phyloP scores from a whole-genome alignment of 1,139 yeast genomes.

The Torulaspora globosa region DNA sequence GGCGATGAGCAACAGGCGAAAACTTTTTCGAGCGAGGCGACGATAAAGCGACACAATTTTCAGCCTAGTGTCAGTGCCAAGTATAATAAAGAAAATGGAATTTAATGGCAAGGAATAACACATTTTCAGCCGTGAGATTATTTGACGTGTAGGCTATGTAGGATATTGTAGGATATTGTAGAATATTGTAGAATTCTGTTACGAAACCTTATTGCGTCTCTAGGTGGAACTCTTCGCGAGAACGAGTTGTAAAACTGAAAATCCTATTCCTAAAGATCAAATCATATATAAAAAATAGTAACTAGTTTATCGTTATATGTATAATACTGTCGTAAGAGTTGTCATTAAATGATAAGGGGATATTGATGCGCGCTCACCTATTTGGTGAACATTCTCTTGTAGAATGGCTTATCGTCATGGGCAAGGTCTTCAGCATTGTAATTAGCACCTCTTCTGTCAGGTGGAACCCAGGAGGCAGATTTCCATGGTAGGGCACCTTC shows the following conservation, averaged over 20 bases:
- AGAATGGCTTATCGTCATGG: slow-evolving; percentile 21
- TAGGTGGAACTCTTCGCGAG: too few species aligned
- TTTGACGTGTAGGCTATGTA: too few species aligned
- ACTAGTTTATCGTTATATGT: slow-evolving; percentile 1
- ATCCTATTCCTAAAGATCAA: background rate
- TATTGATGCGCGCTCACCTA: background rate
- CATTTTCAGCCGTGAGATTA: background rate
- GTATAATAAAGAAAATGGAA: background rate
- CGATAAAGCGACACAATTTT: background rate
- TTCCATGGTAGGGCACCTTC: slow-evolving; percentile 43
- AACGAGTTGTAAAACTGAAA: background rate
- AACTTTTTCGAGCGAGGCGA: slow-evolving; percentile 3
- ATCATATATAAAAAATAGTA: background rate
- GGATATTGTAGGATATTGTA: too few species aligned
- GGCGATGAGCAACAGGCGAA: slow-evolving; percentile 6
- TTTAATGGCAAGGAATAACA: background rate
- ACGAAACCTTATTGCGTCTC: too few species aligned
- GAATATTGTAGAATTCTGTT: too few species aligned
- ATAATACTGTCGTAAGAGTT: slow-evolving; percentile 2
- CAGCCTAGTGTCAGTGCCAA: background rate
- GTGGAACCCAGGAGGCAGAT: slow-evolving; percentile 33
- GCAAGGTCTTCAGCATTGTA: slow-evolving; percentile 16
- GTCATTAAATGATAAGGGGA: slow-evolving; percentile 7
- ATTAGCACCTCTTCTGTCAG: slow-evolving; percentile 18
- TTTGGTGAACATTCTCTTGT: slow-evolving; percentile 23